Conservation (phyloP, 2,329 filamentous ascomycete genomes). For the Botrytis galanthina region DNA sequence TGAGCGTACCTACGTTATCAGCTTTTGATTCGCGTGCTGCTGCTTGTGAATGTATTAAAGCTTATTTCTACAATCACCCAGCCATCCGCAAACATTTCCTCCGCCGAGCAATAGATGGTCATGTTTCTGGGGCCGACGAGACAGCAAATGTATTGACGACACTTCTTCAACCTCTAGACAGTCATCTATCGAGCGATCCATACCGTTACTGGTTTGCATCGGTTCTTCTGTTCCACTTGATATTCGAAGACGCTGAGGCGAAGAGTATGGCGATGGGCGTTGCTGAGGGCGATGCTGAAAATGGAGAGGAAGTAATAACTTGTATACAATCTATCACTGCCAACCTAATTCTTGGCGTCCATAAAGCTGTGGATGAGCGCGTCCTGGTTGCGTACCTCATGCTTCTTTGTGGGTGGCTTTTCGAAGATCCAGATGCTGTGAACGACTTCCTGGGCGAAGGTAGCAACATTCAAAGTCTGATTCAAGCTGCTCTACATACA, state of each 20-base stretch:
- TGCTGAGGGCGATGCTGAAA: constrained; percentile 83
- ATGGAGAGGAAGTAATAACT: constrained; percentile 91
- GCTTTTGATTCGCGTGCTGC: constrained; percentile 80
- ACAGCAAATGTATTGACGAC: constrained; percentile 86
- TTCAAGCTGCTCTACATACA: constrained; percentile 66
- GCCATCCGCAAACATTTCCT: constrained; percentile 85
- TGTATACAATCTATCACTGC: constrained; percentile 85
- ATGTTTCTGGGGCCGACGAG: constrained; percentile 72
- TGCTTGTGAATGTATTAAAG: constrained; percentile 86
- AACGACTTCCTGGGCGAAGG: constrained; percentile 92
- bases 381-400: constrained; percentile 84
- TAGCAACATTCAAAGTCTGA: constrained; percentile 83
- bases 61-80: constrained; percentile 81
- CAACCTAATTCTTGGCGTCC: constrained; percentile 78
- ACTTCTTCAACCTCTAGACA: constrained; percentile 65
- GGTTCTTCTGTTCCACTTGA: constrained; percentile 79
- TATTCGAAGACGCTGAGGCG: constrained; percentile 75
- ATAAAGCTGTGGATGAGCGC: constrained; percentile 73
- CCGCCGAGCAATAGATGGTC: constrained; percentile 82
- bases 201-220: constrained; percentile 90
- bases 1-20: constrained; percentile 64
- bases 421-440: constrained; percentile 85
- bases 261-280: constrained; percentile 79
- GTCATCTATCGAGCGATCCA: constrained; percentile 67
- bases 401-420: constrained; percentile 85